These are phyloP conservation scores for Polyporus tsugae DNA, from an alignment of 1,284 basidiomycete genomes.

Conservation along the genomic window DNA sequence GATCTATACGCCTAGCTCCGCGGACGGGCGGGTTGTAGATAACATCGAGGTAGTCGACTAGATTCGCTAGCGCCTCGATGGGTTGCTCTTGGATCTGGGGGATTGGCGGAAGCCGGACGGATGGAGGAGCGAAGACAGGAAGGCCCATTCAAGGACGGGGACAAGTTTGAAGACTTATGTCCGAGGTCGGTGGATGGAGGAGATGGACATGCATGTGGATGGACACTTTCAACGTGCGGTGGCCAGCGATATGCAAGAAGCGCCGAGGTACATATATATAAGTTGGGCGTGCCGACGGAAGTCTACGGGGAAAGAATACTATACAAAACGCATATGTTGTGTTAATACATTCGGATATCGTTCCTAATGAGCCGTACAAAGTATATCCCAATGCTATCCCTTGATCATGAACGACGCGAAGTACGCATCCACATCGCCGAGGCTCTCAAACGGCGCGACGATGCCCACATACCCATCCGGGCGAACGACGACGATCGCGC, in stretches of 20 bases:
- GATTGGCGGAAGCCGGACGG: slow-evolving; percentile 42
- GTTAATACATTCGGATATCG: neutral
- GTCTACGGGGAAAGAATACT: neutral
- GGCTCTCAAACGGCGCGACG: slow-evolving; percentile 57
- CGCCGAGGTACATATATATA: neutral
- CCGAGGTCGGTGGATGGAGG: neutral
- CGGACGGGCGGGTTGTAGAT: slow-evolving; percentile 58
- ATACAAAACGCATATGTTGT: neutral
- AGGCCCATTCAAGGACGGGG: slow-evolving; percentile 24
- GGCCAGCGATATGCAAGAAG: neutral
- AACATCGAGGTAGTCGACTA: slow-evolving; percentile 49
- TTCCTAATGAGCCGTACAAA: neutral
- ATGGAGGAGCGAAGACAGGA: slow-evolving; percentile 28
- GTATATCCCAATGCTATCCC: neutral
- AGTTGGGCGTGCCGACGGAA: neutral
- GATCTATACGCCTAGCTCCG: slow-evolving; percentile 44
- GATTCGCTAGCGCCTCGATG: slow-evolving; percentile 39
- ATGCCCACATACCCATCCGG: slow-evolving; percentile 80
- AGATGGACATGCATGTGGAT: neutral
- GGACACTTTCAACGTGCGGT: neutral
- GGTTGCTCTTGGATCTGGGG: slow-evolving; percentile 35
- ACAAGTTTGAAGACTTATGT: neutral
- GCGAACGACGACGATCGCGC: slow-evolving; percentile 71
- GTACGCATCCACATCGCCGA: slow-evolving; percentile 56
- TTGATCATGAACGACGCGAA: slow-evolving; percentile 53